Percentiles rank a stretch among this genome's conserved stretches.
Evolutionary conservation across 177 flowering plant species (phyloP).

Genomic region (Vitis hybrid): DNA sequence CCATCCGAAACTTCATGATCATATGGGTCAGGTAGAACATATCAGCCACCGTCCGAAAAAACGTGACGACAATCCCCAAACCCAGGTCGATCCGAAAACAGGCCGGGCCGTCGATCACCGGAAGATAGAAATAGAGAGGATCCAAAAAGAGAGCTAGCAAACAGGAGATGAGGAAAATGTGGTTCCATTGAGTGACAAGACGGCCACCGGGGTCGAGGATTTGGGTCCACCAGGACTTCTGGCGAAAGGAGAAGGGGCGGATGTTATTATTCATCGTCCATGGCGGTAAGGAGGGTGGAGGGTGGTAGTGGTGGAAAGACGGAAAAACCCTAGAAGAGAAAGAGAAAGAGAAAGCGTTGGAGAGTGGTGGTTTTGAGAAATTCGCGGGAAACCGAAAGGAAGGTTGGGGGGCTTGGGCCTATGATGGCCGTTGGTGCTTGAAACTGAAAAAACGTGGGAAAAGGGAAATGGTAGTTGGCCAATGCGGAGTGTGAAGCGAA

Average conservation of each 20-base stretch:
- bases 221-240: slow-evolving; percentile 49
- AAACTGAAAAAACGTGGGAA: not conserved
- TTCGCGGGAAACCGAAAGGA: slow-evolving; percentile 7
- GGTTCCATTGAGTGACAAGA: slow-evolving; percentile 65
- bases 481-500: too few species aligned
- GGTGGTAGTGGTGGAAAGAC: not conserved
- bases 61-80: slow-evolving; percentile 41
- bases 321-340: slow-evolving; percentile 2
- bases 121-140: slow-evolving; percentile 78
- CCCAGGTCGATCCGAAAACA: slow-evolving; percentile 27
- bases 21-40: slow-evolving; percentile 63
- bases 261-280: slow-evolving; percentile 36
- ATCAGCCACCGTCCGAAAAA: slow-evolving; percentile 57
- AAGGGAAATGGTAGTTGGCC: not conserved
- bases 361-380: slow-evolving; percentile 1
- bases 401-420: too few species aligned
- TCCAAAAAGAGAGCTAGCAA: slow-evolving; percentile 75
- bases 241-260: slow-evolving; percentile 21
- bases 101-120: slow-evolving; percentile 32
- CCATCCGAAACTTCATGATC: slow-evolving; percentile 68
- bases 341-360: not conserved
- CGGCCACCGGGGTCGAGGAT: slow-evolving; percentile 65
- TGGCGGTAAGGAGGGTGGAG: slow-evolving; percentile 15
- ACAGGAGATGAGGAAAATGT: slow-evolving; percentile 55
- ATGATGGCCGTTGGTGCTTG: not conserved